Evolutionary conservation across 495 filamentous ascomycete species (phyloP).

Genomic region (Aspergillus sclerotioniger): DNA sequence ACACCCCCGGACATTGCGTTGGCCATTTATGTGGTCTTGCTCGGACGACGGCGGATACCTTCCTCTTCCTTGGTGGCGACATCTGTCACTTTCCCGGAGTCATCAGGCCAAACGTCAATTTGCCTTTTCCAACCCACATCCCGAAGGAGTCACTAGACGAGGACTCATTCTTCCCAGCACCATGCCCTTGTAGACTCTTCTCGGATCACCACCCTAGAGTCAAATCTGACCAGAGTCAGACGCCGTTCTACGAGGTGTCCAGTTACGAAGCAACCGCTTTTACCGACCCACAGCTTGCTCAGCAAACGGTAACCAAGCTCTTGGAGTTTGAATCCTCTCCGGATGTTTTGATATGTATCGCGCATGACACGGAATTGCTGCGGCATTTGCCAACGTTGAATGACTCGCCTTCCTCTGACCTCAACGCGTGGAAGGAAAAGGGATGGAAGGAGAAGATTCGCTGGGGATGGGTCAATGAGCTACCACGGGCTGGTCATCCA

Average conservation of each 20-base stretch:
- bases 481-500: slow-evolving; percentile 25
- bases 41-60: slow-evolving; percentile 32
- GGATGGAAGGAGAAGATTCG: slow-evolving; percentile 36
- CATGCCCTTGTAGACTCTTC: slow-evolving; percentile 31
- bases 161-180: slow-evolving; percentile 9
- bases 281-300: slow-evolving; percentile 19
- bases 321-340: slow-evolving; percentile 42
- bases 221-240: slow-evolving; percentile 10
- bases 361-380: slow-evolving; percentile 44
- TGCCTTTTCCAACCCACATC: slow-evolving; percentile 17
- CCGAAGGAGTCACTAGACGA: neutral
- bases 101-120: slow-evolving; percentile 42
- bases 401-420: slow-evolving; percentile 38
- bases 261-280: slow-evolving; percentile 20
- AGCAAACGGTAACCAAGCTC: slow-evolving; percentile 19
- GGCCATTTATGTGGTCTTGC: slow-evolving; percentile 41
- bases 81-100: slow-evolving; percentile 52
- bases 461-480: slow-evolving; percentile 27
- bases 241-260: slow-evolving; percentile 23
- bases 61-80: slow-evolving; percentile 53
- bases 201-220: slow-evolving; percentile 16
- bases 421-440: slow-evolving; percentile 49
- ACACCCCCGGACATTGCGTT: slow-evolving; percentile 40
- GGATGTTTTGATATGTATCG: slow-evolving; percentile 47
- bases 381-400: slow-evolving; percentile 26